Evolutionary conservation across 2,329 filamentous ascomycete species (phyloP), one percentile per base, ranked within the genome.

Genomic region (Huntiella omanensis): DNA sequence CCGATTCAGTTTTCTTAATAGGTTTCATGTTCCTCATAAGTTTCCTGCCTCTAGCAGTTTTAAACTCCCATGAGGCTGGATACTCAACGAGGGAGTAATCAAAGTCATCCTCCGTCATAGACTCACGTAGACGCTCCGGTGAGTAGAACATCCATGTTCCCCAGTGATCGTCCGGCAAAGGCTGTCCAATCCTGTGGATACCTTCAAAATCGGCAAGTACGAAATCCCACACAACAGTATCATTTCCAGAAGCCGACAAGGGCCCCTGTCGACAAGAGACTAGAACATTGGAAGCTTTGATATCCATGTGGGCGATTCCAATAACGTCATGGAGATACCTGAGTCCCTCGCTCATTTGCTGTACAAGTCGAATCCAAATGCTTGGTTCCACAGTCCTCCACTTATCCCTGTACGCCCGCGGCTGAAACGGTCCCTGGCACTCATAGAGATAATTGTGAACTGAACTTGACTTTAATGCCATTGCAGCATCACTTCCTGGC

Each of bases 261-360:
- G 32, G 10, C 4, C 16, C 6, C 5, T 34, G 10, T 3, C 34
- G 15, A n/a, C 28, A 41, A 16, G 22, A 35, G 16, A 40, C 46
- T 12, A 49, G 44, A n/a, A 49, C 47, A 16, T 49, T 49, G 17
- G 10, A 32, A 13, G 44, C 40, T 15, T 49, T 49, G 35, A 49
- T 47, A 17, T 49, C 48, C 28, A 28, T 16, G 35, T 49, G 48
- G 12, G 42, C 44, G 35, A 49, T 28, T 11, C 32, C 12, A 11
- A 7, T n/a, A 5, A 16, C 19, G 13, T 32, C 19, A 28, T 28
- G 22, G 3, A 49, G 19, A 16, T 44, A 49, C 8, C 15, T 13
- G 11, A 49, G 44, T 5, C 44, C 44, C 11, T 40, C 37, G 5
- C 46, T 35, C 34, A 49, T 44, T 33, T 49, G 40, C 8, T 40